Conservation (phyloP, 208 protist genomes). For the Acanthamoeba lenticulata region DNA sequence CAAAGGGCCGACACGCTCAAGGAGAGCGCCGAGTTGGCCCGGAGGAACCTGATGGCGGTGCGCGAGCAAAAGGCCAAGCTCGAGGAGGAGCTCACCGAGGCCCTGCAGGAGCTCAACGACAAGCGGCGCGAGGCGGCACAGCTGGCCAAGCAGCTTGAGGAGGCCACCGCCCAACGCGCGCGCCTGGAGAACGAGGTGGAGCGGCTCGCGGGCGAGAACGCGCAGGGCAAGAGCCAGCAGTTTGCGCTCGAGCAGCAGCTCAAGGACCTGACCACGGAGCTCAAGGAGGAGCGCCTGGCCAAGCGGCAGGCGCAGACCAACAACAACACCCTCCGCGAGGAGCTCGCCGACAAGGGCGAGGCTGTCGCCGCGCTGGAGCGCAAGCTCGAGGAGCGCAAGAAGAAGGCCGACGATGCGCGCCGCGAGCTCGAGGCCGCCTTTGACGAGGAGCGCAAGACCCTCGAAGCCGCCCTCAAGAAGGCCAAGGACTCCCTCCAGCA, state of each 20-base stretch:
- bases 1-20: slow-evolving; percentile 59
- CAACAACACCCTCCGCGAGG: slow-evolving; percentile 63
- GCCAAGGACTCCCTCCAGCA: slow-evolving; percentile 35
- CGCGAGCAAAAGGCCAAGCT: slow-evolving; percentile 58
- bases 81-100: slow-evolving; percentile 67
- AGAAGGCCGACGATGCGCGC: background rate
- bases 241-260: slow-evolving; percentile 32
- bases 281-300: slow-evolving; percentile 48
- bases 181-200: slow-evolving; percentile 47
- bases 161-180: background rate
- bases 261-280: background rate
- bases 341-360: slow-evolving; percentile 43
- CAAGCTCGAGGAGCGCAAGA: slow-evolving; percentile 25
- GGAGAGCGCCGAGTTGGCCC: slow-evolving; percentile 61
- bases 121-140: background rate
- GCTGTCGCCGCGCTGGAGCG: background rate
- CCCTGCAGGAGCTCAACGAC: slow-evolving; percentile 51
- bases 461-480: slow-evolving; percentile 34
- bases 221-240: slow-evolving; percentile 2
- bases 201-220: slow-evolving; percentile 22
- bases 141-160: background rate
- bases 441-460: slow-evolving; percentile 3
- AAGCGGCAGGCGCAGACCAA: slow-evolving; percentile 55
- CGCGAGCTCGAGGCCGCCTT: slow-evolving; percentile 28
- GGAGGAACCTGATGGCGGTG: slow-evolving; percentile 45